These are phyloP conservation scores for Cladophialophora exuberans DNA, from an alignment of 2,329 filamentous ascomycete species.

Conservation along the genomic window DNA sequence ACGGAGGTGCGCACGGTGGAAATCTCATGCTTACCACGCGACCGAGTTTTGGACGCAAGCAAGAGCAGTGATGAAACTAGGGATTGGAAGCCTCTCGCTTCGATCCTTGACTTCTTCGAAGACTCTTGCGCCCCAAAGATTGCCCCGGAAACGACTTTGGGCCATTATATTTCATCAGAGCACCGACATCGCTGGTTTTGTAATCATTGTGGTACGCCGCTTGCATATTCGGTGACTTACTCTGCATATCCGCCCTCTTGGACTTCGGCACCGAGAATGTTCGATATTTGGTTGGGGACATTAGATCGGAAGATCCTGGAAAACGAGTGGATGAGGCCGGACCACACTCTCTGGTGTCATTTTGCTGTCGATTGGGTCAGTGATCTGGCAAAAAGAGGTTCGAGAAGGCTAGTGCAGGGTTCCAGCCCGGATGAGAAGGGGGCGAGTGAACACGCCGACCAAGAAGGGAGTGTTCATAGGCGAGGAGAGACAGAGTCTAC, in stretches of 20 bases:
- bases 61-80: not conserved
- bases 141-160: not conserved
- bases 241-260: not conserved
- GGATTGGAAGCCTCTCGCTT: not conserved
- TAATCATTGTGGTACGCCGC: not conserved
- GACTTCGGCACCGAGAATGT: not conserved
- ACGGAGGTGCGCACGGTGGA: not conserved
- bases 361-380: not conserved
- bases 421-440: not conserved
- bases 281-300: not conserved
- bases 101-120: not conserved
- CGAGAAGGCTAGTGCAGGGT: not conserved
- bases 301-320: not conserved
- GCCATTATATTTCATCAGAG: not conserved
- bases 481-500: not conserved
- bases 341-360: not conserved
- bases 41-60: not conserved
- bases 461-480: not conserved
- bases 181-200: not conserved
- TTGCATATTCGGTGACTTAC: not conserved
- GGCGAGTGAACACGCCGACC: not conserved
- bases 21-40: not conserved
- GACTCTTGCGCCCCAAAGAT: not conserved
- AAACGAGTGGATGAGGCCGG: slow-evolving; percentile 2
- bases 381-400: not conserved